Percentiles rank a stretch among this genome's conserved stretches.
phyloP scores from a whole-genome alignment of 2,329 filamentous ascomycete genomes.

The Phaeosphaeria sp. region DNA sequence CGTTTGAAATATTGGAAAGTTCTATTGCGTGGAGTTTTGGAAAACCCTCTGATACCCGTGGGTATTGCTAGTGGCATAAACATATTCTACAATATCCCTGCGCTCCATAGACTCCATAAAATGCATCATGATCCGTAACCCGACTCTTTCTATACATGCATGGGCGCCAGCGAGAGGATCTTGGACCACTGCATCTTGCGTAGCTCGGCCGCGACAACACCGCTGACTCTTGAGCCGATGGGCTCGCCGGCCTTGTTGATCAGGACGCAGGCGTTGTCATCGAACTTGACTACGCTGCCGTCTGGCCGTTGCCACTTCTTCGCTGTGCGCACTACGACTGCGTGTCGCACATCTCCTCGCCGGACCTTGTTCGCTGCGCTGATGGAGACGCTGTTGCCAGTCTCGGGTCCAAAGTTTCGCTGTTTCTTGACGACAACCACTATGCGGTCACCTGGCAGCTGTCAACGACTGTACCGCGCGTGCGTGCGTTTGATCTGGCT shows the following conservation, averaged over 20 bases:
- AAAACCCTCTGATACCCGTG: slow-evolving; percentile 45
- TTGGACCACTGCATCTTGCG: slow-evolving; percentile 96
- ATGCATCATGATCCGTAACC: slow-evolving; percentile 17
- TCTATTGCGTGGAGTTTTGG: slow-evolving; percentile 34
- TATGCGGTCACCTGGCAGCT: slow-evolving; percentile 81
- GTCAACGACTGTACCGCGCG: slow-evolving; percentile 14
- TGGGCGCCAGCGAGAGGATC: slow-evolving; percentile 92
- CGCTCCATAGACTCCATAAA: slow-evolving; percentile 28
- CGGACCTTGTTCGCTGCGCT: slow-evolving; percentile 89
- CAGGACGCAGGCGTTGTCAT: slow-evolving; percentile 97
- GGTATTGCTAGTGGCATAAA: slow-evolving; percentile 41
- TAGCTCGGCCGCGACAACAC: slow-evolving; percentile 88
- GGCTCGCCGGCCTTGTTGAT: slow-evolving; percentile 97
- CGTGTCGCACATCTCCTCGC: slow-evolving; percentile 94
- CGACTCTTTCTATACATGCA: slow-evolving; percentile 65
- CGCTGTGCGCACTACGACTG: slow-evolving; percentile 88
- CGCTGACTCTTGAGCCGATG: slow-evolving; percentile 77
- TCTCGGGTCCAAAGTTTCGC: slow-evolving; percentile 75
- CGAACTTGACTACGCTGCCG: slow-evolving; percentile 89
- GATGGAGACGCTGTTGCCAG: slow-evolving; percentile 73
- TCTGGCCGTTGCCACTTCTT: slow-evolving; percentile 88
- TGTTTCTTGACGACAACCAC: slow-evolving; percentile 98
- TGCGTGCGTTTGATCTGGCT: background rate
- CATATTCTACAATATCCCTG: slow-evolving; percentile 31
- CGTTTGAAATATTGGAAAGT: slow-evolving; percentile 33